Conservation (phyloP, 1,139 yeast species). For the Pichia sp. region DNA sequence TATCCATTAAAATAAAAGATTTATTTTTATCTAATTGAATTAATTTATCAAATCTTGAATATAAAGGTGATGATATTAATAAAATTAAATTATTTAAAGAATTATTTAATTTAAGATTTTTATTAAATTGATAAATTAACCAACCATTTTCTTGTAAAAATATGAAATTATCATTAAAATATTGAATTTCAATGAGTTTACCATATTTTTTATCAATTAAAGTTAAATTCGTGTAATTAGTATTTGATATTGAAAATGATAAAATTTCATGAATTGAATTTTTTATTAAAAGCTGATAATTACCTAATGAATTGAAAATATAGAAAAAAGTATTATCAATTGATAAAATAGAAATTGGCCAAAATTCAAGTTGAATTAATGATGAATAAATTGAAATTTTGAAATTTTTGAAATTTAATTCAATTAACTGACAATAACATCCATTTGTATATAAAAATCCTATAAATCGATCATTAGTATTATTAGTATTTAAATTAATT, state of each 20-base stretch:
- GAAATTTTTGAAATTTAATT: not conserved
- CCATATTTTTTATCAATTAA: constrained; percentile 15
- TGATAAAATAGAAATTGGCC: constrained; percentile 20
- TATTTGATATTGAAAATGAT: too few species aligned
- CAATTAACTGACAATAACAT: constrained; percentile 9
- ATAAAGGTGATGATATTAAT: constrained; percentile 23
- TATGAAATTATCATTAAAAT: constrained; percentile 8
- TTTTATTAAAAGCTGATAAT: constrained; percentile 7
- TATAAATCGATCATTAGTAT: too few species aligned
- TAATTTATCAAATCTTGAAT: constrained; percentile 17
- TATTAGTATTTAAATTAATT: not conserved
- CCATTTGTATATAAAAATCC: constrained; percentile 5
- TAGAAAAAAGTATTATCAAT: constrained; percentile 17
- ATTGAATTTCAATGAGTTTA: constrained; percentile 13
- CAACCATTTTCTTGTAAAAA: constrained; percentile 27
- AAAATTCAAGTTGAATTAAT: constrained; percentile 18
- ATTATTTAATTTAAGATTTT: constrained; percentile 2
- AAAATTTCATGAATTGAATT: not conserved
- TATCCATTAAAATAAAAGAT: constrained; percentile 19
- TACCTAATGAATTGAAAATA: constrained; percentile 19
- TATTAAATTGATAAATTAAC: constrained; percentile 20
- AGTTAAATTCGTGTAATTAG: too few species aligned
- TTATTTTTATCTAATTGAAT: constrained; percentile 6
- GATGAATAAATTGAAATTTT: constrained; percentile 1
- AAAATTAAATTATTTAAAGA: constrained; percentile 5